Percentiles rank a stretch among this genome's conserved stretches.
These are phyloP conservation scores for Laburnicola sp. DNA, from an alignment of 2,329 filamentous ascomycete genomes.

Conservation along the genomic window DNA sequence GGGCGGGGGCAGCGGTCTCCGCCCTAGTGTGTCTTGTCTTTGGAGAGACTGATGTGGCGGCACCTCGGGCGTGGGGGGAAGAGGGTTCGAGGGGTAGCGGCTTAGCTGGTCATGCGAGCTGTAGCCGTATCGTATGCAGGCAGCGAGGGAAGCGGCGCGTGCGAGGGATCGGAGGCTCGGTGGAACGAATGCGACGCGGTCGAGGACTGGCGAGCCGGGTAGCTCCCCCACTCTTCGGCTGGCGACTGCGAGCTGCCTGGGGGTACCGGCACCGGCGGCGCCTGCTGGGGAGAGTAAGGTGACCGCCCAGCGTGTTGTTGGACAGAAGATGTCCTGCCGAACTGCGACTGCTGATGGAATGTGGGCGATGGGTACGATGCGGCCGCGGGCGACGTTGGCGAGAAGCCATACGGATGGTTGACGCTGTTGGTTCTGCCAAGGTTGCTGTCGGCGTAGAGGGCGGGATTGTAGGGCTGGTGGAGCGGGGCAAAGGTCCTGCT, in stretches of 20 bases:
- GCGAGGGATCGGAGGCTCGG: slow-evolving; percentile 29
- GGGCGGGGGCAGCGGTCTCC: slow-evolving; percentile 64
- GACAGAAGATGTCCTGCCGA: slow-evolving; percentile 36
- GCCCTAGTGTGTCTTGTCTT: slow-evolving; percentile 56
- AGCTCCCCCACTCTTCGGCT: slow-evolving; percentile 40
- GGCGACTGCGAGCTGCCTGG: slow-evolving; percentile 39
- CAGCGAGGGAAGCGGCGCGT: slow-evolving; percentile 42
- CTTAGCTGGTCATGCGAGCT: slow-evolving; percentile 30
- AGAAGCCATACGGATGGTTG: slow-evolving; percentile 44
- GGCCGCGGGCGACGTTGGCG: slow-evolving; percentile 37
- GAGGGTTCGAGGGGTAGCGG: slow-evolving; percentile 44
- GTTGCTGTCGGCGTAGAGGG: slow-evolving; percentile 46
- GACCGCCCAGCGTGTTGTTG: slow-evolving; percentile 27
- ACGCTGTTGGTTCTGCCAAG: slow-evolving; percentile 36
- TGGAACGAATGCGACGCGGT: slow-evolving; percentile 37
- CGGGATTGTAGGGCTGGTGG: slow-evolving; percentile 51
- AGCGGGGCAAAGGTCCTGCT: slow-evolving; percentile 41
- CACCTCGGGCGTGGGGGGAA: slow-evolving; percentile 54
- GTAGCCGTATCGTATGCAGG: slow-evolving; percentile 38
- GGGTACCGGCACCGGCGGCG: slow-evolving; percentile 42
- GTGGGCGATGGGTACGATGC: slow-evolving; percentile 36
- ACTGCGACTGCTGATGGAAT: slow-evolving; percentile 37
- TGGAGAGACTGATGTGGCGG: slow-evolving; percentile 55
- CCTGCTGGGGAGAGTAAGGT: slow-evolving; percentile 42
- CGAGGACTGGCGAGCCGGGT: slow-evolving; percentile 35